A percentile compares a stretch with the other conserved stretches of the same genome.
These are phyloP conservation scores for Nicotiana paniculata DNA, from an alignment of 257 asterid genomes.

Conservation along the genomic window DNA sequence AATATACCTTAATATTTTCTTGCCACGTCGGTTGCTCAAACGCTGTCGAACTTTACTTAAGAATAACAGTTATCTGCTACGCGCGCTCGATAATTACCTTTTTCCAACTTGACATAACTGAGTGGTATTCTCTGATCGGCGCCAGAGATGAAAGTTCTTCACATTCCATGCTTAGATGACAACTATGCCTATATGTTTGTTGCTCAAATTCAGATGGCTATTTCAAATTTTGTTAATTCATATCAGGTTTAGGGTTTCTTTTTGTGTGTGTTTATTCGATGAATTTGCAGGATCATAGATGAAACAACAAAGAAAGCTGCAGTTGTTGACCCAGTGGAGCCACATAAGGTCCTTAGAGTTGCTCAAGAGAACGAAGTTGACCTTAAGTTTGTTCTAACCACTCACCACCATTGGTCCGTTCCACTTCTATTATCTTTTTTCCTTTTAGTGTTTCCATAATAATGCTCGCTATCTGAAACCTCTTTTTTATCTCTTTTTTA, in stretches of 20 bases:
- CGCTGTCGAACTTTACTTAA: not conserved
- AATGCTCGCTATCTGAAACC: not conserved
- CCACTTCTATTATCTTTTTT: not conserved
- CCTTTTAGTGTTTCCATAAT: not conserved
- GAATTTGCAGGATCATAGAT: conserved; percentile 33
- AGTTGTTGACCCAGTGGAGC: conserved; percentile 91
- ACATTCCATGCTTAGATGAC: conserved; percentile 62
- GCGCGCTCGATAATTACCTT: not conserved
- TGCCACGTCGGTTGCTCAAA: too few species aligned
- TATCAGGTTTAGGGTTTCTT: not conserved
- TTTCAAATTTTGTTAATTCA: not conserved
- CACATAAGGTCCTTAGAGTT: conserved; percentile 61
- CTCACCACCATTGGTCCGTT: conserved; percentile 89
- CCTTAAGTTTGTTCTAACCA: conserved; percentile 80
- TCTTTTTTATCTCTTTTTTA: not conserved
- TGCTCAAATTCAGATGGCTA: not conserved
- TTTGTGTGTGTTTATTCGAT: not conserved
- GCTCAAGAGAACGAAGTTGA: conserved; percentile 71
- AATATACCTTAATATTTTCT: too few species aligned
- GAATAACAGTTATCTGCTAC: too few species aligned
- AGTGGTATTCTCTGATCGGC: not conserved
- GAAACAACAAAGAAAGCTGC: conserved; percentile 83
- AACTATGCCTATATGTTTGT: conserved; percentile 58
- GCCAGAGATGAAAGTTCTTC: conserved; percentile 53
- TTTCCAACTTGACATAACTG: not conserved